phyloP scores from a whole-genome alignment of 139 green algal genomes.

The Asterochloris erici region DNA sequence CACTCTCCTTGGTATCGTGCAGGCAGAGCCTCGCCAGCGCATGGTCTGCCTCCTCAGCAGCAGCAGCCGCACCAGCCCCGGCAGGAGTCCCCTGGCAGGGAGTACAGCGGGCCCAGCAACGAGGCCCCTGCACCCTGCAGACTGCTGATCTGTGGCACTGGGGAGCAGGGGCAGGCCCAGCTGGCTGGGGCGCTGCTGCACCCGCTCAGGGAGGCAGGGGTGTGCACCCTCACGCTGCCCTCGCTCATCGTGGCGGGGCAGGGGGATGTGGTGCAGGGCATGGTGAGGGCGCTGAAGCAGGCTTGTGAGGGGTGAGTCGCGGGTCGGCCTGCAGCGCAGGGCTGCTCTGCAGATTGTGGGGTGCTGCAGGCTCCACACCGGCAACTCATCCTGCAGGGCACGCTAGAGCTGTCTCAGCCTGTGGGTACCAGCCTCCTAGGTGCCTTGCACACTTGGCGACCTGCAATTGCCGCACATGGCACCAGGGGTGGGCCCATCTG shows the following conservation, averaged over 20 bases:
- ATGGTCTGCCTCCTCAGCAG: background rate
- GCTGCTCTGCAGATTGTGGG: too few species aligned
- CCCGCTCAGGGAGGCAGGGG: constrained; percentile 22
- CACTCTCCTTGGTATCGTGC: background rate
- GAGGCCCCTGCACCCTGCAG: constrained; percentile 20
- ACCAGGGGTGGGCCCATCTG: too few species aligned
- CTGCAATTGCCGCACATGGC: too few species aligned
- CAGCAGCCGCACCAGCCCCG: too few species aligned
- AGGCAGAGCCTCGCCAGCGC: background rate
- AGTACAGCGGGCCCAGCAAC: background rate
- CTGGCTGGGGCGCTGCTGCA: constrained; percentile 31
- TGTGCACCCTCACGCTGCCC: constrained; percentile 40
- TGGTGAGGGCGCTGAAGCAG: background rate
- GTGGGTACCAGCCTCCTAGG: background rate
- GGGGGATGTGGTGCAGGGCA: constrained; percentile 17
- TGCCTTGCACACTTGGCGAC: background rate
- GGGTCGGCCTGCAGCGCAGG: background rate
- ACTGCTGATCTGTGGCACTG: constrained; percentile 34
- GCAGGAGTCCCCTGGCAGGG: background rate
- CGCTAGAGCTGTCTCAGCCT: background rate
- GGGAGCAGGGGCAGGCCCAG: constrained; percentile 31
- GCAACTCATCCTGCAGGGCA: background rate
- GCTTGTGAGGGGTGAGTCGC: background rate
- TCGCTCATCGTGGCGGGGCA: constrained; percentile 26
- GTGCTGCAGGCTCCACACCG: background rate